Base-by-base conservation (phyloP, 306 rosid genomes). In the Abrus pulchellus region DNA sequence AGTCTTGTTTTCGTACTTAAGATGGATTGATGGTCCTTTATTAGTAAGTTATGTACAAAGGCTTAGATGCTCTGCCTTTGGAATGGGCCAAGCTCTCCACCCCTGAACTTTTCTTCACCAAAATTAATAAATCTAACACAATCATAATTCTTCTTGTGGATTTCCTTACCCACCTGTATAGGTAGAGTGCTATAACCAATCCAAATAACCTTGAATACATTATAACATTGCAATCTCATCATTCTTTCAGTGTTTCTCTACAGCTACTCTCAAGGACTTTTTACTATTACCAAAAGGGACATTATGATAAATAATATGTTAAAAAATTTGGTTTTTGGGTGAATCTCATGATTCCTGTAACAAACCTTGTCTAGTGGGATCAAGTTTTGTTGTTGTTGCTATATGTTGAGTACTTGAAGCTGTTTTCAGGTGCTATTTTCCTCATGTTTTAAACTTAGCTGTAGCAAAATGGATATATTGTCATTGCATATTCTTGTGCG, bases 371-470 rank as follows among this genome's bases (percentile, higher is more conserved):
- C 20, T 20, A 20, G 20, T 20, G 20, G 20, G 20, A 20, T 20
- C 0, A 20, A 20, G 20, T 20, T 20, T 20, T 20, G 20, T 20
- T 20, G 20, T 20, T 20, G 20, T 63, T 4, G 41, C 47, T 32
- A 32, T 65, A 64, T 53, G 28, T 3, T 2, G 34, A 52, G 49
- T 38, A 63, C 57, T 32, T 30, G 27, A 56, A 57, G 29, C 47
- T 48, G 33, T 44, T 33, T 68, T 41, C 29, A 7, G 47, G 32
- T 69, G 41, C 47, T 60, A 28, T 53, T 61, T 79, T 57, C 29
- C 12, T 20, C 10, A 32, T 11, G 40, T 70, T 61, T 61, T 36
- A 49, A 47, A 36, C 13, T 73, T 28, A 27, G 11, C 20, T 29
- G 7, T 38, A 69, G 53, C 43, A 27, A 62, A 48, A 49, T 4